These are phyloP conservation scores for Annona cherimola DNA, from an alignment of 164 flowering plant species.

Conservation along the genomic window DNA sequence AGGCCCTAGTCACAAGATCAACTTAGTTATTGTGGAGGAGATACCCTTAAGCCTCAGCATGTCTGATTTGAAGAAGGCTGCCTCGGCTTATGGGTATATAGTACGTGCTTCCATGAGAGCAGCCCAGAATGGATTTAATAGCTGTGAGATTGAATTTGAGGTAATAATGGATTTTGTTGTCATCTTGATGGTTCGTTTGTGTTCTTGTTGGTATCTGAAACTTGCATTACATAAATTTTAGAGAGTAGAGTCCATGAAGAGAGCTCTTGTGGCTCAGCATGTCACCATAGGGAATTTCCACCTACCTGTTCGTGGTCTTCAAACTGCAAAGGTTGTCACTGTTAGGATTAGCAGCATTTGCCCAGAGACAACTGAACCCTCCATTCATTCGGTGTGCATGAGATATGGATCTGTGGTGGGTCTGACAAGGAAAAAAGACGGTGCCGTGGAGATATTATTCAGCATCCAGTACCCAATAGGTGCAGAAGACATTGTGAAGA, in stretches of 20 bases:
- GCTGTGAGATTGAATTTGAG: conserved; percentile 25
- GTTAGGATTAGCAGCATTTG: conserved; percentile 30
- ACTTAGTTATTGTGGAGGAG: conserved; percentile 22
- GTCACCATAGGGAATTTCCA: conserved; percentile 9
- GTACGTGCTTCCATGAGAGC: conserved; percentile 14
- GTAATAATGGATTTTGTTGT: background rate
- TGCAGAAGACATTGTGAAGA: conserved; percentile 11
- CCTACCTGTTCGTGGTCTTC: conserved; percentile 19
- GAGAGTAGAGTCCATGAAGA: conserved; percentile 25
- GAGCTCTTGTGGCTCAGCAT: conserved; percentile 22
- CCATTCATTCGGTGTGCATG: conserved; percentile 30
- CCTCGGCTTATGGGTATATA: conserved; percentile 22
- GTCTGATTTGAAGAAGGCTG: conserved; percentile 17
- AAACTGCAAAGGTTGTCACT: conserved; percentile 7
- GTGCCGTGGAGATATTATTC: conserved; percentile 27
- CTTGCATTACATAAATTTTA: conserved; percentile 8
- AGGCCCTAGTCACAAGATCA: conserved; percentile 7
- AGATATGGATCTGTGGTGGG: conserved; percentile 28
- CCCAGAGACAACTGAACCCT: conserved; percentile 21
- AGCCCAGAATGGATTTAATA: conserved; percentile 12
- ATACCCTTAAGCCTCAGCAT: conserved; percentile 20
- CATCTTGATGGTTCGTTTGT: background rate
- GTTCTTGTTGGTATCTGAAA: conserved; percentile 1
- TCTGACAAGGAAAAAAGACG: conserved; percentile 24
- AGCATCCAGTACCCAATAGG: conserved; percentile 12